Evolutionary conservation across 805 yeast genomes (phyloP).

Genomic region (Komagataella pseudopastoris): DNA sequence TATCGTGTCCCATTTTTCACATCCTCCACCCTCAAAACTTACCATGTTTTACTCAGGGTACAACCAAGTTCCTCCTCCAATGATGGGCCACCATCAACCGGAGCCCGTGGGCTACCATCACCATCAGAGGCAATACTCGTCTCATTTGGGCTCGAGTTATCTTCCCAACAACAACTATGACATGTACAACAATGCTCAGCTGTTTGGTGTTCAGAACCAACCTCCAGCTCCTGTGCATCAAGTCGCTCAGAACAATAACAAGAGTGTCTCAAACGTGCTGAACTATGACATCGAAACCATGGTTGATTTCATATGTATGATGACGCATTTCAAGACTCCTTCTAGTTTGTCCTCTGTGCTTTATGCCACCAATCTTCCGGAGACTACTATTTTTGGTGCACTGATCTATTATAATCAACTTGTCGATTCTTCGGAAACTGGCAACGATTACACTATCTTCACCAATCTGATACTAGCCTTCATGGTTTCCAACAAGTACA

Average conservation of each 20-base stretch:
- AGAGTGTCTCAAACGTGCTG: slow-evolving; percentile 59
- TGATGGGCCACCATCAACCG: not conserved
- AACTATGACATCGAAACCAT: slow-evolving; percentile 71
- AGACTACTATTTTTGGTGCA: slow-evolving; percentile 67
- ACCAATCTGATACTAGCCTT: slow-evolving; percentile 52
- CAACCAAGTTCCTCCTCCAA: not conserved
- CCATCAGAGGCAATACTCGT: not conserved
- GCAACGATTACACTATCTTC: slow-evolving; percentile 28
- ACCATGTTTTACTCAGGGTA: not conserved
- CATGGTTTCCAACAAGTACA: slow-evolving; percentile 82
- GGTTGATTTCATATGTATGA: slow-evolving; percentile 66
- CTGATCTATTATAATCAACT: slow-evolving; percentile 57
- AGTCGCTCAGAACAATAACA: not conserved
- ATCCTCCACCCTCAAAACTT: not conserved
- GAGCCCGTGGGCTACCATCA: not conserved
- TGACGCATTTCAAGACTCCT: slow-evolving; percentile 37
- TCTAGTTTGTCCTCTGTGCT: slow-evolving; percentile 48
- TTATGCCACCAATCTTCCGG: slow-evolving; percentile 79
- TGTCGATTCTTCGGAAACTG: slow-evolving; percentile 20
- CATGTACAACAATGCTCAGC: slow-evolving; percentile 3
- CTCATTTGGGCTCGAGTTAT: not conserved
- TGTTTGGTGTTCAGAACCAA: not conserved
- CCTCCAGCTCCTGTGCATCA: not conserved
- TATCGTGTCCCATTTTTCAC: slow-evolving; percentile 14
- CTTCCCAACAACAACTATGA: slow-evolving; percentile 1